Base-by-base conservation (phyloP, 116 monocot genomes). In the Dioscorea cayenensis region DNA sequence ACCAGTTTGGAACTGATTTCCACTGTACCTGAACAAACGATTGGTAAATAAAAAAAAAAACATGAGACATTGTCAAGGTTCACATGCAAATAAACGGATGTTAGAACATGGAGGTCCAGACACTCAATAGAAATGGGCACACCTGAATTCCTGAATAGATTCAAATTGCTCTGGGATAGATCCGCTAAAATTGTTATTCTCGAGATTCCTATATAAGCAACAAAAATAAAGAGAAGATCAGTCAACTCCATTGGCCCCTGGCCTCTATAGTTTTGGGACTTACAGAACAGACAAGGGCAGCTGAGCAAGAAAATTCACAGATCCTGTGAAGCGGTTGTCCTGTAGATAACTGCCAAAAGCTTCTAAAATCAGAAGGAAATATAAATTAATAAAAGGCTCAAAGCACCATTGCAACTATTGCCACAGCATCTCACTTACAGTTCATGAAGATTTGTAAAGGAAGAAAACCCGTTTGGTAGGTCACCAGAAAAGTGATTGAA, bases 141-240 rank as follows among this genome's bases (percentile, higher is more conserved):
- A 90, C 90, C 83, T 90, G 51, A 90, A 38, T 43, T 68, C 49
- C 17, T 66, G 72, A 65, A 86, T 86, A 65, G 48, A 69, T 37
- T 82, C 71, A 60, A 90, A 77, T 35, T 81, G 81, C 52, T 76
- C 75, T 2, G 90, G 90, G 10, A 90, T 63, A 77, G 80, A 78
- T 19, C 91, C 91, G 65, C 85, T 85, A 78, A 91, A 91, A 69
- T 79, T 76, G 73, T 91, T 91, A 61, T 91, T 83, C 73, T 83
- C 78, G 12, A 91, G 68, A 55, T 83, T 72, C 9, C 91, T 91
- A 85, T 11, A 71, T 36, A 51, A 9, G 69, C 0, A 66, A 25
- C 25, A 25, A 20, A 36, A 61, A 60, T 12, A 59, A 66, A 50
- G 18, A 66, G 8, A 6, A 19, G 50, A 27, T 73, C 10, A 55